A percentile compares a stretch with the other conserved stretches of the same genome.
These are phyloP conservation scores for Yarrowia bubula DNA, from an alignment of 805 yeast genomes.

Conservation along the genomic window DNA sequence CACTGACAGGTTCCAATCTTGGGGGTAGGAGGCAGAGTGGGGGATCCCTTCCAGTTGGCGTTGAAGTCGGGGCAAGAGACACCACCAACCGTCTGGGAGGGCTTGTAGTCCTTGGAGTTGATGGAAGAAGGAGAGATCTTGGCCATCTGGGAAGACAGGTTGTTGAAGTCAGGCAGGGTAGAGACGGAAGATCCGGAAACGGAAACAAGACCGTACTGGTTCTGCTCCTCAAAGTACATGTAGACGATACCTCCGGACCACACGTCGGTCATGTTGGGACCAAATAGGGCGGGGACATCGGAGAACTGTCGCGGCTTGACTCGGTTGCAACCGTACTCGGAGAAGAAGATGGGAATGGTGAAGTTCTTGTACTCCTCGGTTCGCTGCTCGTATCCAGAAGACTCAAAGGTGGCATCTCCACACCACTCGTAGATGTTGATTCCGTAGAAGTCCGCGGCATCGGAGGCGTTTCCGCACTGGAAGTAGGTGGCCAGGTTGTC, in stretches of 20 bases:
- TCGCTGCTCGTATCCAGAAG: constrained; percentile 68
- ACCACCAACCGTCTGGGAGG: constrained; percentile 43
- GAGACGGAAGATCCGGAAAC: constrained; percentile 50
- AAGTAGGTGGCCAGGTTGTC: constrained; percentile 78
- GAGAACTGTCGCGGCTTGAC: constrained; percentile 71
- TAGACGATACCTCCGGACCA: constrained; percentile 95
- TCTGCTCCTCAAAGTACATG: constrained; percentile 84
- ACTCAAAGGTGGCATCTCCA: constrained; percentile 52
- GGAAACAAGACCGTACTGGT: constrained; percentile 76
- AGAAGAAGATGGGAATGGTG: constrained; percentile 78
- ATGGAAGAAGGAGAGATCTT: constrained; percentile 52
- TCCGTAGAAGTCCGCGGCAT: constrained; percentile 74
- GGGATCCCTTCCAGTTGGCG: constrained; percentile 63
- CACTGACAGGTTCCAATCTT: constrained; percentile 65
- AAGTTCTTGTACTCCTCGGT: constrained; percentile 70
- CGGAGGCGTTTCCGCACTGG: constrained; percentile 66
- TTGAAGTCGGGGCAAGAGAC: constrained; percentile 52
- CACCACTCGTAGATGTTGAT: constrained; percentile 90
- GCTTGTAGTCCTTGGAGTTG: constrained; percentile 40
- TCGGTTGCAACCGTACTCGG: constrained; percentile 85
- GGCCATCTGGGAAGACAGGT: constrained; percentile 56
- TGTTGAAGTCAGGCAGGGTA: constrained; percentile 59
- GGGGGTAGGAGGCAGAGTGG: constrained; percentile 76
- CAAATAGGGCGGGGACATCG: constrained; percentile 67
- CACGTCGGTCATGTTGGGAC: constrained; percentile 74